phyloP scores from a whole-genome alignment of 345 rosid genomes.

The Draba incana region DNA sequence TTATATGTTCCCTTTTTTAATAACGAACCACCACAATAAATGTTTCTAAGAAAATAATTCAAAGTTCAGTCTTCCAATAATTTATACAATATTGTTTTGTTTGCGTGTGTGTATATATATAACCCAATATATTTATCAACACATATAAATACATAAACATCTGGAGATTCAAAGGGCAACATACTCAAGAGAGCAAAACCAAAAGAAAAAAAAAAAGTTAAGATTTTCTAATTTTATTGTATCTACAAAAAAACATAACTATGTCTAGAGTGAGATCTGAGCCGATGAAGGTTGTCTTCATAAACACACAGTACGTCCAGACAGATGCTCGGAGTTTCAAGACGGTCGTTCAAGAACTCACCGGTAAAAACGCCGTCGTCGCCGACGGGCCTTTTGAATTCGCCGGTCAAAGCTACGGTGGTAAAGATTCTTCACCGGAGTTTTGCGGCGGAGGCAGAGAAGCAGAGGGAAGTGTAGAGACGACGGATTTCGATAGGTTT shows the following conservation, averaged over 20 bases:
- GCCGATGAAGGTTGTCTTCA: constrained; percentile 54
- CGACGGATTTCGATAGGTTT: constrained; percentile 52
- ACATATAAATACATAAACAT: constrained; percentile 36
- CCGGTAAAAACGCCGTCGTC: constrained; percentile 61
- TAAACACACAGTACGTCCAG: constrained; percentile 59
- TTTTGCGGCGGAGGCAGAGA: constrained; percentile 4
- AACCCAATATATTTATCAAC: constrained; percentile 11
- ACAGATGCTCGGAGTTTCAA: constrained; percentile 62
- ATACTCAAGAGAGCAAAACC: constrained; percentile 10
- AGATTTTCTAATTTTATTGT: neutral
- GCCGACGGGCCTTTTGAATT: constrained; percentile 34
- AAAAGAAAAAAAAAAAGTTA: neutral
- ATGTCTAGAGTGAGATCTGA: constrained; percentile 41
- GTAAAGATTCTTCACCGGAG: constrained; percentile 11
- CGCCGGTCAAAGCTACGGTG: constrained; percentile 17
- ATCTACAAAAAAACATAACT: neutral
- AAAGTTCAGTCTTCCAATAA: constrained; percentile 17
- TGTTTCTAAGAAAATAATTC: constrained; percentile 10
- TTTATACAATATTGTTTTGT: neutral
- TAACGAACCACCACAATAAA: constrained; percentile 20
- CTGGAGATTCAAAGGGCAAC: constrained; percentile 23
- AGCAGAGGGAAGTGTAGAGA: constrained; percentile 7
- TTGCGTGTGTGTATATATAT: neutral
- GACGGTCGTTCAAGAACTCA: constrained; percentile 67
- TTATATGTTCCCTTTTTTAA: neutral